Conservation (phyloP, 140 eudicot species). For the Cichorium intybus region DNA sequence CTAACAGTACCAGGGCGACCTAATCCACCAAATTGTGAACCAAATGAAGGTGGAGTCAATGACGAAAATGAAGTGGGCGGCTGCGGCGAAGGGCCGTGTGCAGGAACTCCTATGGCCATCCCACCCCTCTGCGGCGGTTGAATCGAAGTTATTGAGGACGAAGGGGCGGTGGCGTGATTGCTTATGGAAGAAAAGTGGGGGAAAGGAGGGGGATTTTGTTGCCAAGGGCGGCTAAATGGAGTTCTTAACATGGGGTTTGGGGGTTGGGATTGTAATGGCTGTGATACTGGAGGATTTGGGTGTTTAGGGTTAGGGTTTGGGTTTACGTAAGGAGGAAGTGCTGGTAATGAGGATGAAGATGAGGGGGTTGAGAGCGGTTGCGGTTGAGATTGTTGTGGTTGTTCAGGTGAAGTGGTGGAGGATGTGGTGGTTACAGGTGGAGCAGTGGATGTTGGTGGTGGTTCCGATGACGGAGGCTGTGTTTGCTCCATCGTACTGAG, state of each 20-base stretch:
- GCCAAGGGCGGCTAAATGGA: constrained; percentile 38
- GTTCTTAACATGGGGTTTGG: constrained; percentile 22
- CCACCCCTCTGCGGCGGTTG: constrained; percentile 56
- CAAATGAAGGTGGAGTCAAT: constrained; percentile 37
- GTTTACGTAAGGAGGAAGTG: constrained; percentile 37
- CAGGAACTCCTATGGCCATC: constrained; percentile 84
- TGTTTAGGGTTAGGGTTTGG: constrained; percentile 57
- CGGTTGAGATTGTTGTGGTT: constrained; percentile 7
- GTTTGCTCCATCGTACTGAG: constrained; percentile 37
- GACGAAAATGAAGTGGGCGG: constrained; percentile 52
- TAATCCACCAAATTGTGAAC: constrained; percentile 34
- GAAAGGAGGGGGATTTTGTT: constrained; percentile 28
- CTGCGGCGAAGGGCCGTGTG: constrained; percentile 41
- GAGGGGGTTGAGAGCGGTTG: constrained; percentile 25
- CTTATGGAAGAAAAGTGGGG: constrained; percentile 34
- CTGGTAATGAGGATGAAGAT: constrained; percentile 18
- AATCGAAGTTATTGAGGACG: constrained; percentile 31
- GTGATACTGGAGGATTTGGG: constrained; percentile 36
- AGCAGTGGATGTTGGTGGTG: constrained; percentile 24
- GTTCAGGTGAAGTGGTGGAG: constrained; percentile 14
- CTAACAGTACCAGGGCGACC: constrained; percentile 19
- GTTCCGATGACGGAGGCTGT: constrained; percentile 18
- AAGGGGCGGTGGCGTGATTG: constrained; percentile 34
- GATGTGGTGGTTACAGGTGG: constrained; percentile 20
- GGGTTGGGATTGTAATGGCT: constrained; percentile 27